Conservation (phyloP, 208 protist genomes). For the Wallacemonas collosoma region DNA sequence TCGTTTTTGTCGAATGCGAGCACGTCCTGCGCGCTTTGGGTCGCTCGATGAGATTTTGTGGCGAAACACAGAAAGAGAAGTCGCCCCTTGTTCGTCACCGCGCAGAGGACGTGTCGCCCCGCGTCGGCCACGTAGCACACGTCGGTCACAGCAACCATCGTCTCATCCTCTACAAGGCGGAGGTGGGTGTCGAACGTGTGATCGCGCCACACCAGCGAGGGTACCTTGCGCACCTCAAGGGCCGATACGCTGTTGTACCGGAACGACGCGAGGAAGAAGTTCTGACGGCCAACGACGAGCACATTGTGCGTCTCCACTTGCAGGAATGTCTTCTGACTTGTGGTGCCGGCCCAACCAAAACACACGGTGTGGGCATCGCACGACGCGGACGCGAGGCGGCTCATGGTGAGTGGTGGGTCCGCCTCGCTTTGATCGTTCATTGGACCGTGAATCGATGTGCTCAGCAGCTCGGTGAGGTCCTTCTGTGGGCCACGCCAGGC, state of each 20-base stretch:
- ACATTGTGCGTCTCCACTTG: slow-evolving; percentile 14
- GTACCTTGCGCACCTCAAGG: slow-evolving; percentile 8
- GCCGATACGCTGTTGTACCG: background rate
- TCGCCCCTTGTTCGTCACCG: slow-evolving; percentile 18
- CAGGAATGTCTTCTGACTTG: background rate
- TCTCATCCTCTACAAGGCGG: slow-evolving; percentile 29
- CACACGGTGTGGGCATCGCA: background rate
- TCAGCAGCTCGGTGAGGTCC: background rate
- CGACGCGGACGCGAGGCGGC: too few species aligned
- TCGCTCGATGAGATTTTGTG: background rate
- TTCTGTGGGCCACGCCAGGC: background rate
- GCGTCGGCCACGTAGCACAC: slow-evolving; percentile 3
- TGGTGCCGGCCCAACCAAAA: slow-evolving; percentile 5
- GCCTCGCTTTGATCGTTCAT: background rate
- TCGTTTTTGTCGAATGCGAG: too few species aligned
- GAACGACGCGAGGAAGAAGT: slow-evolving; percentile 24
- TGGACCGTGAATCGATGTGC: background rate
- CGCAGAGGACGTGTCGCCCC: background rate
- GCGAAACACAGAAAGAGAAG: slow-evolving; percentile 16
- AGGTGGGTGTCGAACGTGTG: slow-evolving; percentile 17
- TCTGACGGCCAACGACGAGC: slow-evolving; percentile 12
- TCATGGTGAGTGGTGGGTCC: too few species aligned
- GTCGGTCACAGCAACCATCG: slow-evolving; percentile 18
- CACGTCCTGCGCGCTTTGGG: background rate
- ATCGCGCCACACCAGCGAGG: slow-evolving; percentile 17